These are phyloP conservation scores for Tephrocybe sp. DNA, from an alignment of 768 basidiomycete genomes.

Conservation along the genomic window DNA sequence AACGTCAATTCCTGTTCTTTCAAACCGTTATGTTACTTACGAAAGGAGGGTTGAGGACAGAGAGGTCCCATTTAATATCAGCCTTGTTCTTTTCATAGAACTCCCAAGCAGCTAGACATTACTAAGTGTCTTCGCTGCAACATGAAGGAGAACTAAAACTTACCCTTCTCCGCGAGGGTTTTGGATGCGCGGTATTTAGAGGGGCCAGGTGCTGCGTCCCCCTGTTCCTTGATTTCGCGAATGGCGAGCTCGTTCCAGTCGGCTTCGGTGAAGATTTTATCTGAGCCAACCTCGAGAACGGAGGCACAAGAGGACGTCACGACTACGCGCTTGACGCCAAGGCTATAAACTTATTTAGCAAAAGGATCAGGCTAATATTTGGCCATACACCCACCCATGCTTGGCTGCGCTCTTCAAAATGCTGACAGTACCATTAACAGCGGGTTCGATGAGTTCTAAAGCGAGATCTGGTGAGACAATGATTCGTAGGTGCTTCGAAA, in stretches of 20 bases:
- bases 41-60: conserved; percentile 49
- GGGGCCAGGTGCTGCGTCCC: conserved; percentile 35
- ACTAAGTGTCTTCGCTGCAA: neutral
- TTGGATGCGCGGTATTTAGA: conserved; percentile 58
- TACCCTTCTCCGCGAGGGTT: conserved; percentile 56
- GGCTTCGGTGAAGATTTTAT: conserved; percentile 37
- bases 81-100: conserved; percentile 35
- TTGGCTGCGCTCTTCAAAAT: conserved; percentile 59
- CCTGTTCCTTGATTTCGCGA: conserved; percentile 45
- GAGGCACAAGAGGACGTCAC: conserved; percentile 58
- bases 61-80: conserved; percentile 48
- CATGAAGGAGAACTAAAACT: neutral
- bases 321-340: conserved; percentile 53
- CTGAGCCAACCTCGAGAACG: conserved; percentile 26
- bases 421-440: conserved; percentile 65
- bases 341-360: neutral
- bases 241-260: conserved; percentile 60
- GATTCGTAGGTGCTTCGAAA: too few species aligned
- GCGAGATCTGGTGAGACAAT: neutral
- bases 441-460: conserved; percentile 64
- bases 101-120: conserved; percentile 37
- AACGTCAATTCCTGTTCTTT: neutral
- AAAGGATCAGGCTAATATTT: neutral
- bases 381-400: conserved; percentile 34
- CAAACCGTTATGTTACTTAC: conserved; percentile 20